Evolutionary conservation across 805 yeast genomes (phyloP), one percentile per base, ranked within the genome.

Genomic region (Lipomyces spencermartinsiae): DNA sequence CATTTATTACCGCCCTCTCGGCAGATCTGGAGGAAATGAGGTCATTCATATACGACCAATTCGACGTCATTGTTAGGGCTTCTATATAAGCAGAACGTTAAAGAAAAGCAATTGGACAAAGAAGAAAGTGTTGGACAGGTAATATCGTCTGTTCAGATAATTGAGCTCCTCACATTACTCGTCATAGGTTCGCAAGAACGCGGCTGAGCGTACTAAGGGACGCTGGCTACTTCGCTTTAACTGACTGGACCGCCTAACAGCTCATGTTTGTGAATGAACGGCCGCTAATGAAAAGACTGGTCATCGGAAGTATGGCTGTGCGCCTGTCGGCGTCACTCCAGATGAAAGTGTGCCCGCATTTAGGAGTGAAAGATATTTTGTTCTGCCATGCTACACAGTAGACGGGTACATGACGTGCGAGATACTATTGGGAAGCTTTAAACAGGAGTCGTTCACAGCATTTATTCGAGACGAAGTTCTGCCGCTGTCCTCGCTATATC

Each of bases 191-290:
- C 33, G 55, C 2, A 19, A 51, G 55, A 51, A 51, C 16, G 33
- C 55, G 55, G 55, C 55, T 22, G 55, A 51, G 55, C 55, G 55
- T 22, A 51, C 55, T 51, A 51, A 51, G 33, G 55, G 55, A 51
- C 55, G 55, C 55, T 51, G 55, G 31, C 55, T 51, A 2, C 55
- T 25, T 25, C 29, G 29, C 29, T 25, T n/a, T 25, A 25, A 2
- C 29, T 25, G 29, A 25, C 29, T 25, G 29, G 29, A 39, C 46
- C 6, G 46, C 46, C 16, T n/a, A 39, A 39, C 46, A 39, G 46
- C 46, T 29, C 33, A 51, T 51, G 55, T 51, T 51, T 7, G 55
- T 51, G 14, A 31, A 51, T 22, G 55, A 51, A 19, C 19, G 5
- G 31, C 31, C 16, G 55, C 55, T 51, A 51, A 51, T 51, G 55